These are phyloP conservation scores for Lyophyllum shimeji DNA, from an alignment of 768 basidiomycete species.

Conservation along the genomic window DNA sequence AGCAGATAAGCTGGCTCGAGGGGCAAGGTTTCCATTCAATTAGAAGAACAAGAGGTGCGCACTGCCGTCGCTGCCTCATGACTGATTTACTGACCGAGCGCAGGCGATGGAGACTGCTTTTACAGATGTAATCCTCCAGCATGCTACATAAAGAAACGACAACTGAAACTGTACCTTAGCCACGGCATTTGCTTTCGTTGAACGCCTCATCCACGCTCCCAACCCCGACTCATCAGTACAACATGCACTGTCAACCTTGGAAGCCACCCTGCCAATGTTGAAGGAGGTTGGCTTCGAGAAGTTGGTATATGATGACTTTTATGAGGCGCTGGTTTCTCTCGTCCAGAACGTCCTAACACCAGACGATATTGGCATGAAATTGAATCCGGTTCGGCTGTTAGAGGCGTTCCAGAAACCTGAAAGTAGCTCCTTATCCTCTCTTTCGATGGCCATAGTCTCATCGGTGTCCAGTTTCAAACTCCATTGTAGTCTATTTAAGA, in stretches of 20 bases:
- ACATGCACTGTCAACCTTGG: conserved; percentile 50
- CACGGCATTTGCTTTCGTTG: conserved; percentile 78
- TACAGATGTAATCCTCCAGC: conserved; percentile 65
- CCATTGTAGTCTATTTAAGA: conserved; percentile 78
- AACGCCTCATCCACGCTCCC: conserved; percentile 55
- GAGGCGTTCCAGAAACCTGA: conserved; percentile 53
- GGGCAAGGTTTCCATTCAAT: conserved; percentile 62
- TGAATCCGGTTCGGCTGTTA: conserved; percentile 42
- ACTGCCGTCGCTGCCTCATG: conserved; percentile 1
- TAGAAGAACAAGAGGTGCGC: conserved; percentile 68
- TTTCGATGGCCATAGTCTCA: neutral
- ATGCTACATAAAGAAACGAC: conserved; percentile 11
- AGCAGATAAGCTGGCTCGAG: conserved; percentile 74
- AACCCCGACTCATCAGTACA: conserved; percentile 48
- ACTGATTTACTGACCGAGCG: neutral
- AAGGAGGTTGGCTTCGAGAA: conserved; percentile 60
- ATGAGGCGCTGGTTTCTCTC: conserved; percentile 57
- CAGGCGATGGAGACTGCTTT: conserved; percentile 93
- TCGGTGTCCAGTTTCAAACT: conserved; percentile 53
- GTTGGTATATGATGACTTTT: conserved; percentile 75
- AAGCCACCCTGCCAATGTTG: conserved; percentile 49
- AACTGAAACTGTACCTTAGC: conserved; percentile 43
- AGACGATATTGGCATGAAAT: conserved; percentile 28
- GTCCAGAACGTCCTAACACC: conserved; percentile 43
- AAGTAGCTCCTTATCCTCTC: conserved; percentile 32